Evolutionary conservation across 345 rosid genomes (phyloP), one percentile per base, ranked within the genome.

Genomic region (Crucihimalaya himalaica): DNA sequence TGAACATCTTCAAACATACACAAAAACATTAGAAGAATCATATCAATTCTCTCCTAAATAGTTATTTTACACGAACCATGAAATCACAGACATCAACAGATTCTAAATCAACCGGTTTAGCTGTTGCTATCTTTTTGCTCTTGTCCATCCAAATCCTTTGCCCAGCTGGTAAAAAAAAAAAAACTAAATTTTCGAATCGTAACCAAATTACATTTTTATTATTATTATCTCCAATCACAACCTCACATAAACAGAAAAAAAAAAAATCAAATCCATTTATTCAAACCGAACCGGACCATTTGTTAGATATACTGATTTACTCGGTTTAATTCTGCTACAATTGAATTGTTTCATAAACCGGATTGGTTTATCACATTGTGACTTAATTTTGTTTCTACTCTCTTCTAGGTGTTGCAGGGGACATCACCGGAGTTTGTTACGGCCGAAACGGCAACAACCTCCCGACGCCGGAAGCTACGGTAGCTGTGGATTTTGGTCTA

Each of bases 381-480:
- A 13, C 14, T 11, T 23, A 23, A 2, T 23, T 23, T 23, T 23
- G 25, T 23, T 23, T 15, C 16, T 31, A 19, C 21, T 29, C 8
- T 54, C 9, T 42, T 10, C 9, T 37, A 72, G 57, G 77, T 16
- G 77, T 72, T 0, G 13, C 27, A 10, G 77, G 70, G 5, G 70
- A 42, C 10, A 43, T 73, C 10, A 55, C 79, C 13, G 84, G 83
- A 5, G 81, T 81, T 3, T 74, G 68, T 57, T 83, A 84, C 59
- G 85, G 82, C 15, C 46, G 80, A 3, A 67, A 65, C 52, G 85
- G 78, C 6, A 52, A 84, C 43, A 79, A 85, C 48, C 83, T 84
- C 19, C 86, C 84, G 11, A 16, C 83, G 34, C 78, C 85, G 9
- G 16, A 42, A 7, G 77, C 71, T 7, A 85, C 81, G 1, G 56